Conservation (phyloP, 2,329 filamentous ascomycete genomes). For the Dactylonectria macrodidyma region DNA sequence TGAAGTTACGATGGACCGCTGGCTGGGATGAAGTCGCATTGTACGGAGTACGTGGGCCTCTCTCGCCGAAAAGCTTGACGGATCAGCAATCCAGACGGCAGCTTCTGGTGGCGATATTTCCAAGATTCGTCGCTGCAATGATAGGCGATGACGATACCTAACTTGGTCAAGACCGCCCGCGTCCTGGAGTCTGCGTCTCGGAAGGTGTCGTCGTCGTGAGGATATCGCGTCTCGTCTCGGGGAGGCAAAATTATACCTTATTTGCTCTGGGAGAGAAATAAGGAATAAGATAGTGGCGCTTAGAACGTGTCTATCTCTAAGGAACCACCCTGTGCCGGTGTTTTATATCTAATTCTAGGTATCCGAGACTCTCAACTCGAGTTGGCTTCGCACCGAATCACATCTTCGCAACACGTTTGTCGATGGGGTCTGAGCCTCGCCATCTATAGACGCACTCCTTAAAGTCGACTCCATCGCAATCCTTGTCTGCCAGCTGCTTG, state of each 20-base stretch:
- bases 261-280: slow-evolving; percentile 33
- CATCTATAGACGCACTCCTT: slow-evolving; percentile 24
- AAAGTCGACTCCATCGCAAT: slow-evolving; percentile 28
- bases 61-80: slow-evolving; percentile 19
- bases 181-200: slow-evolving; percentile 1
- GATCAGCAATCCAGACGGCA: slow-evolving; percentile 36
- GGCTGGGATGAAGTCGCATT: slow-evolving; percentile 36
- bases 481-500: slow-evolving; percentile 33
- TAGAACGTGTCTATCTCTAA: slow-evolving; percentile 37
- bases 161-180: slow-evolving; percentile 13
- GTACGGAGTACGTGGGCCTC: slow-evolving; percentile 26
- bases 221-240: slow-evolving; percentile 30
- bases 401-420: slow-evolving; percentile 45
- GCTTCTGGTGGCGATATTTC: slow-evolving; percentile 22
- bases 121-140: slow-evolving; percentile 13
- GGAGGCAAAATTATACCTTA: slow-evolving; percentile 36
- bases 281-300: slow-evolving; percentile 31
- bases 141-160: slow-evolving; percentile 15
- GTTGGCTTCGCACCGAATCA: slow-evolving; percentile 36
- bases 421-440: slow-evolving; percentile 40
- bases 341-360: slow-evolving; percentile 47
- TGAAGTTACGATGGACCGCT: slow-evolving; percentile 47
- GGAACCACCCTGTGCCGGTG: slow-evolving; percentile 36
- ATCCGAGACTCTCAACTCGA: slow-evolving; percentile 41
- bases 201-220: slow-evolving; percentile 31